Evolutionary conservation across 2,329 filamentous ascomycete genomes (phyloP), one percentile per base, ranked within the genome.

Genomic region (Pestalotiopsis sp.): DNA sequence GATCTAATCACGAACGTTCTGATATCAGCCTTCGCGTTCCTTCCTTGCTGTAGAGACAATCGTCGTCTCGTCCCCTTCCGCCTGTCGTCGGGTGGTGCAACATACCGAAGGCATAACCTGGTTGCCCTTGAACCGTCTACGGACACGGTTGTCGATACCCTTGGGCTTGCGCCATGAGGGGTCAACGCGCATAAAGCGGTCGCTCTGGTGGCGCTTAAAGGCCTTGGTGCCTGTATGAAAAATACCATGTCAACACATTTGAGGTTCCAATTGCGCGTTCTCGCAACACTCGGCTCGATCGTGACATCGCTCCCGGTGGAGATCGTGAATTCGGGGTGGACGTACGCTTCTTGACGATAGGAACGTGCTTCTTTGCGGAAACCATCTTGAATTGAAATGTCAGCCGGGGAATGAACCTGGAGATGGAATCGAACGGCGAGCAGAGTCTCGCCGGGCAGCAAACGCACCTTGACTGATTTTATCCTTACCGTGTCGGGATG

Each of bases 341-440:
- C 94, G 83, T 95, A 97, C 94, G 94, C 94, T 99, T 99, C 94
- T 99, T 99, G 83, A 99, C 93, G 90, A 99, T 99, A 82, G 95
- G 92, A 83, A 98, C 91, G 87, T 98, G 96, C 90, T 97, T 97
- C 93, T 97, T 97, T 87, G 95, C 93, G 92, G 95, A 90, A 90
- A 95, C 94, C 96, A 98, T 98, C 95, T 95, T 81, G 72, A 49
- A 12, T 52, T 17, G 52, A 31, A 36, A 11, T 38, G 64, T 61
- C 49, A 45, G 38, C 45, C 20, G 45, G 45, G 3, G 20, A 52
- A 52, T 52, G 45, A 52, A 52, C 45, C 4, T 52, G 17, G 45
- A n/a, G 45, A 52, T 52, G 31, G 31, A 52, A 23, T 52, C 20
- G 45, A 52, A 52, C 20, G 45, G 57, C 49, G 38, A 61, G 56